These are phyloP conservation scores for Seiridium cupressi DNA, from an alignment of 2,329 filamentous ascomycete species.

Conservation along the genomic window DNA sequence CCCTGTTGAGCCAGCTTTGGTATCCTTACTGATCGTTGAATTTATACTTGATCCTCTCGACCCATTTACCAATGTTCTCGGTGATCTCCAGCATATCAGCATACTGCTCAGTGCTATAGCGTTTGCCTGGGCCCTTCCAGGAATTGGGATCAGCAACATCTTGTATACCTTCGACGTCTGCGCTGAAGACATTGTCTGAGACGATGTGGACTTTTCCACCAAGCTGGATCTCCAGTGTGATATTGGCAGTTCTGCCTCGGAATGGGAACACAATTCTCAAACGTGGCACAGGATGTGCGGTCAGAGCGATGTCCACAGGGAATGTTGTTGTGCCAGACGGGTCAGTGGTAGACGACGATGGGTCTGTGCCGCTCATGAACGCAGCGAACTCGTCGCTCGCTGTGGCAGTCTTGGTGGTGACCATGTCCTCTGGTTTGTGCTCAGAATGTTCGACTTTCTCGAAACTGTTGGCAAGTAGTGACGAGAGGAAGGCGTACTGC, in stretches of 20 bases:
- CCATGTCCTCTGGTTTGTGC: slow-evolving; percentile 11
- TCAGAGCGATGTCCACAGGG: slow-evolving; percentile 53
- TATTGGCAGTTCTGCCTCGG: slow-evolving; percentile 43
- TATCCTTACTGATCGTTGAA: slow-evolving; percentile 14
- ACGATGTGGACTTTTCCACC: slow-evolving; percentile 59
- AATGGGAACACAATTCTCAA: slow-evolving; percentile 56
- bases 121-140: slow-evolving; percentile 22
- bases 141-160: slow-evolving; percentile 16
- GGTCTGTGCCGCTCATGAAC: slow-evolving; percentile 11
- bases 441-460: slow-evolving; percentile 27
- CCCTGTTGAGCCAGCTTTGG: not conserved
- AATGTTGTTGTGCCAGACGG: slow-evolving; percentile 15
- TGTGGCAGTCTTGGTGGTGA: slow-evolving; percentile 17
- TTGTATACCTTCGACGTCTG: slow-evolving; percentile 14
- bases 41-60: slow-evolving; percentile 22
- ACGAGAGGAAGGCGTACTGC: slow-evolving; percentile 72
- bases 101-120: slow-evolving; percentile 40
- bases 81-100: slow-evolving; percentile 45
- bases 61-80: slow-evolving; percentile 52
- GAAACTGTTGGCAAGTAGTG: slow-evolving; percentile 63
- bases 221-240: slow-evolving; percentile 57
- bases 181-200: slow-evolving; percentile 52
- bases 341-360: slow-evolving; percentile 2
- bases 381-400: slow-evolving; percentile 18
- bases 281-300: slow-evolving; percentile 46